Conservation (phyloP, 108 stramenopile genomes). For the Chaetoceros tenuissimus region DNA sequence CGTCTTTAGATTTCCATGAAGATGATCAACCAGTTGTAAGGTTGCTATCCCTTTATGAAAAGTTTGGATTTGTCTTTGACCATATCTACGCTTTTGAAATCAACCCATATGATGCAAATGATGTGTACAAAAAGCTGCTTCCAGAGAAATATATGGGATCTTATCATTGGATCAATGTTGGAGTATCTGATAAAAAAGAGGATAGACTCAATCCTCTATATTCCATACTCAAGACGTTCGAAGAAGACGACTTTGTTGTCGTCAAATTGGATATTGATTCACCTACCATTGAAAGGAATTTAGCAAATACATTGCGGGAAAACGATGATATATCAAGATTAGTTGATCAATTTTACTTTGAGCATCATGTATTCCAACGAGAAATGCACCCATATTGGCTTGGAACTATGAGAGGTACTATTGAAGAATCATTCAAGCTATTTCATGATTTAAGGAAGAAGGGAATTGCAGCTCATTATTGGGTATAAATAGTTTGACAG, state of each 20-base stretch:
- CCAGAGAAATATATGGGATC: constrained; percentile 5
- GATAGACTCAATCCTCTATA: constrained; percentile 42
- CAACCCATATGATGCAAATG: constrained; percentile 9
- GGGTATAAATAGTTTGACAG: too few relatives aligned
- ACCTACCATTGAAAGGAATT: constrained; percentile 23
- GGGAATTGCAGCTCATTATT: constrained; percentile 50
- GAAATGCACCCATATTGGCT: constrained; percentile 33
- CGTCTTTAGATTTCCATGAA: constrained; percentile 34
- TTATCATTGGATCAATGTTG: constrained; percentile 60
- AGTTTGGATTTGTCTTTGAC: constrained; percentile 47
- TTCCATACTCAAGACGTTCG: constrained; percentile 21
- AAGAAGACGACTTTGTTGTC: constrained; percentile 47
- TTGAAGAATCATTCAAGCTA: constrained; percentile 36
- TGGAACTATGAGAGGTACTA: constrained; percentile 19
- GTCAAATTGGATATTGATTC: constrained; percentile 66
- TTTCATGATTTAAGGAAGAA: constrained; percentile 29
- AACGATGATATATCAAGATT: constrained; percentile 4
- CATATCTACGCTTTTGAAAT: constrained; percentile 46
- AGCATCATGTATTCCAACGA: constrained; percentile 44
- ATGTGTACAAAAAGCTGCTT: constrained; percentile 12
- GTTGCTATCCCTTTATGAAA: constrained; percentile 18
- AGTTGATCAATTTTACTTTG: constrained; percentile 74
- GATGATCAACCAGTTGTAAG: constrained; percentile 11
- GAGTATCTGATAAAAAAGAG: constrained; percentile 15
- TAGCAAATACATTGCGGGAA: constrained; percentile 30